A percentile compares a stretch with the other conserved stretches of the same genome.
These are phyloP conservation scores for Cucurbita pepo DNA, from an alignment of 306 rosid genomes.

Conservation along the genomic window DNA sequence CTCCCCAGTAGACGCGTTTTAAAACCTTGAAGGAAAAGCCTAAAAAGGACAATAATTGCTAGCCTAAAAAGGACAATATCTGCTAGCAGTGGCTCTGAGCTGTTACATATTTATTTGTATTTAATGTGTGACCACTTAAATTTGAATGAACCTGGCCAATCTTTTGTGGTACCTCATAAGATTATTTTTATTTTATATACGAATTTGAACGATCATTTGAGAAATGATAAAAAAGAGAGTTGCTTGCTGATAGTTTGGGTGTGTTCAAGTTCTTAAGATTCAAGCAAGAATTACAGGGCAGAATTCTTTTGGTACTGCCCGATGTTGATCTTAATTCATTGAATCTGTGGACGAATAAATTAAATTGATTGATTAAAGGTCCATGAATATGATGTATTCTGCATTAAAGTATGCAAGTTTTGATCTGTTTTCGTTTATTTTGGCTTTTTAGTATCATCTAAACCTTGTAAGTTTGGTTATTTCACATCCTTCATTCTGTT, in stretches of 20 bases:
- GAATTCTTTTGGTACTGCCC: background rate
- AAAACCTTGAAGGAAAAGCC: no score
- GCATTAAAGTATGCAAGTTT: background rate
- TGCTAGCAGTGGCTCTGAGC: no score
- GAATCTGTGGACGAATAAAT: background rate
- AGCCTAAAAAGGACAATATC: no score
- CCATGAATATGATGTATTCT: background rate
- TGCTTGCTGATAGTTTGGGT: background rate
- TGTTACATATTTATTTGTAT: background rate
- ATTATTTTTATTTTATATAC: background rate
- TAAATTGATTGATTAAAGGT: background rate
- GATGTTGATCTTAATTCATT: background rate
- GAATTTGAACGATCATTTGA: background rate
- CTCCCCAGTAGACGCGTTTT: no score
- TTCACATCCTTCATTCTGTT: background rate
- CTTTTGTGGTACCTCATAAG: background rate
- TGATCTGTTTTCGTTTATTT: background rate
- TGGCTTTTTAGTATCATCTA: background rate
- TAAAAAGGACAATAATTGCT: no score
- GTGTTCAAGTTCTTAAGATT: background rate
- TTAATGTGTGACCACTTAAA: background rate
- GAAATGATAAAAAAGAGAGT: background rate
- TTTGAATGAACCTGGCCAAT: background rate
- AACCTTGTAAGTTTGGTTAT: background rate
- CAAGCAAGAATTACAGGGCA: background rate